A percentile compares a stretch with the other conserved stretches of the same genome.
Evolutionary conservation across 495 filamentous ascomycete species (phyloP).

Genomic region (Penicillium ucsense): DNA sequence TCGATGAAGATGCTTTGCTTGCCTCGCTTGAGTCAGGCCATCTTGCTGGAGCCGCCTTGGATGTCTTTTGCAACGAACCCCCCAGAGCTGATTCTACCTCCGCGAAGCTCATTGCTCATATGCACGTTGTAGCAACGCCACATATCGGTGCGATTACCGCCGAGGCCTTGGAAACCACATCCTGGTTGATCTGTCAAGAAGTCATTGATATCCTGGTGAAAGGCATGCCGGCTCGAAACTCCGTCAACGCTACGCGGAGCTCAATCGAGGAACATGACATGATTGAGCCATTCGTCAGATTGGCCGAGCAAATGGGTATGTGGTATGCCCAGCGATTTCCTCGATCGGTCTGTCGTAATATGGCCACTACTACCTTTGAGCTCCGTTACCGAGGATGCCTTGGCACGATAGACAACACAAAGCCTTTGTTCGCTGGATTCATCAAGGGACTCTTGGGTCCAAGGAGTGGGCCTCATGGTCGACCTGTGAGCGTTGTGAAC

Average conservation of each 20-base stretch:
- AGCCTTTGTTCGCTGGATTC: constrained; percentile 58
- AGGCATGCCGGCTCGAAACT: constrained; percentile 56
- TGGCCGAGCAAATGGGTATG: constrained; percentile 60
- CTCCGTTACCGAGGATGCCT: constrained; percentile 60
- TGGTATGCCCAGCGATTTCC: constrained; percentile 54
- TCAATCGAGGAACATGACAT: constrained; percentile 61
- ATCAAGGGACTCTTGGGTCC: constrained; percentile 55
- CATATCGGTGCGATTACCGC: constrained; percentile 64
- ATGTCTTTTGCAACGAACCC: constrained; percentile 68
- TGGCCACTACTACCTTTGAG: constrained; percentile 51
- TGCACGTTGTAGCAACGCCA: constrained; percentile 57
- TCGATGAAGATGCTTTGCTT: constrained; percentile 61
- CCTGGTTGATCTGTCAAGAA: constrained; percentile 61
- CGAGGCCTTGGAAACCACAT: constrained; percentile 69
- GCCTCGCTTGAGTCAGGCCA: constrained; percentile 54
- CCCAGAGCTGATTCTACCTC: constrained; percentile 41
- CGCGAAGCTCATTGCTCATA: constrained; percentile 46
- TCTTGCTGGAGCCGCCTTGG: constrained; percentile 62
- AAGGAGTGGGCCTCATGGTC: constrained; percentile 46
- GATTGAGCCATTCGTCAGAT: constrained; percentile 56
- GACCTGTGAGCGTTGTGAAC: constrained; percentile 68
- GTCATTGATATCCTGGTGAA: constrained; percentile 51
- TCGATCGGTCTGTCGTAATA: constrained; percentile 2
- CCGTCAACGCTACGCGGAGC: constrained; percentile 66
- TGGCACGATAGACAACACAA: constrained; percentile 51